phyloP scores from a whole-genome alignment of 2,329 filamentous ascomycete species.

The Diplodia mutila region DNA sequence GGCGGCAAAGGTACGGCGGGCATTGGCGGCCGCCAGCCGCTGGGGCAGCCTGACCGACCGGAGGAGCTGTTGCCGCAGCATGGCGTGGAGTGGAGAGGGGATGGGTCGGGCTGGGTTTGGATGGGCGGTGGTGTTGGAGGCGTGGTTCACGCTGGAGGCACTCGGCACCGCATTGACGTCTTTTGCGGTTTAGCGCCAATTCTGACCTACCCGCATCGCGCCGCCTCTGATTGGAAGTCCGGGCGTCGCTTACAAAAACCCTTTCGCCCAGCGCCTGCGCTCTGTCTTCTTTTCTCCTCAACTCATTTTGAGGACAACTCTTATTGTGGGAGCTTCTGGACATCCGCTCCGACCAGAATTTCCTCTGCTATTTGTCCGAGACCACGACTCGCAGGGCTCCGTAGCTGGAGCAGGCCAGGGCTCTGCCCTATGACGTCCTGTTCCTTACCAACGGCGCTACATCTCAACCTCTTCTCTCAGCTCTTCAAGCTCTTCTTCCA shows the following conservation, averaged over 20 bases:
- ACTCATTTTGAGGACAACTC: conserved; percentile 64
- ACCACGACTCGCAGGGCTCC: conserved; percentile 58
- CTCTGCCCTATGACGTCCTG: conserved; percentile 58
- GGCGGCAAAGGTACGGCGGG: conserved; percentile 77
- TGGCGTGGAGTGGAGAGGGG: conserved; percentile 42
- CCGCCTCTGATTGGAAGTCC: conserved; percentile 24
- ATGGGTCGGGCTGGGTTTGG: conserved; percentile 9
- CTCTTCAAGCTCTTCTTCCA: background rate
- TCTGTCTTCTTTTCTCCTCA: conserved; percentile 39
- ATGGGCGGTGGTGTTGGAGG: conserved; percentile 23
- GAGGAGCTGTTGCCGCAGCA: conserved; percentile 67
- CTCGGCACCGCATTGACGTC: conserved; percentile 22
- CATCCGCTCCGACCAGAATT: conserved; percentile 49
- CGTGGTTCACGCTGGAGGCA: conserved; percentile 23
- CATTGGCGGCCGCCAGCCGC: conserved; percentile 54
- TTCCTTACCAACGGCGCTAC: conserved; percentile 72
- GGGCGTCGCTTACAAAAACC: conserved; percentile 25
- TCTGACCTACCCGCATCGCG: conserved; percentile 6
- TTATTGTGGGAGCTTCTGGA: conserved; percentile 67
- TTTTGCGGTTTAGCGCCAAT: conserved; percentile 15
- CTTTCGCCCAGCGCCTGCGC: background rate
- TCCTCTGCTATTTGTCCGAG: conserved; percentile 68
- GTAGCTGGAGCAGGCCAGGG: conserved; percentile 68
- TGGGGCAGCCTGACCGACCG: conserved; percentile 63
- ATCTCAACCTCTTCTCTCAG: conserved; percentile 33